A percentile compares a stretch with the other conserved stretches of the same genome.
Conservation (phyloP, 192 early-diverging fungal species). For the Diversispora epigaea region DNA sequence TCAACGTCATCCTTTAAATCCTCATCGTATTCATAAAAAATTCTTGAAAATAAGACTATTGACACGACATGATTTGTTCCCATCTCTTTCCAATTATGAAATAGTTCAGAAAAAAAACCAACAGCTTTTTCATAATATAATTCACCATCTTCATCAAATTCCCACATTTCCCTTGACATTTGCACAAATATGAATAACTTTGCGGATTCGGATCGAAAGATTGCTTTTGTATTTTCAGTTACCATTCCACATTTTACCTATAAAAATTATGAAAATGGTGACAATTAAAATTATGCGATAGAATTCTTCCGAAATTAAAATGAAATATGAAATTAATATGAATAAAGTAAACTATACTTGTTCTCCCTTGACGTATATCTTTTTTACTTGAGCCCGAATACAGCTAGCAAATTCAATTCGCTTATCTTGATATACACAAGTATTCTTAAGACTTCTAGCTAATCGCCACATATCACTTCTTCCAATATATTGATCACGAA, state of each 20-base stretch:
- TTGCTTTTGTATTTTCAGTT: conserved; percentile 72
- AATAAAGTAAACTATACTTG: conserved; percentile 39
- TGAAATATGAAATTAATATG: not conserved
- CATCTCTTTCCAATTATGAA: conserved; percentile 76
- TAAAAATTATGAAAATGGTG: too few relatives aligned
- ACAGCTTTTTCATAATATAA: conserved; percentile 92
- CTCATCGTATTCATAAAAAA: conserved; percentile 65
- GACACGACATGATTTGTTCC: conserved; percentile 94
- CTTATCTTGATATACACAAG: conserved; percentile 76
- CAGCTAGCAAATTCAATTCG: conserved; percentile 66
- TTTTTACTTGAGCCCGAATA: conserved; percentile 77
- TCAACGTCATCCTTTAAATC: conserved; percentile 47
- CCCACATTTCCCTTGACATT: conserved; percentile 97
- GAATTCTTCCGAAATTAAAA: not conserved
- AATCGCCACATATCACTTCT: conserved; percentile 94
- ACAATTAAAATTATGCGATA: not conserved
- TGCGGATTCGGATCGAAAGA: conserved; percentile 92
- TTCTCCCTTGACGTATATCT: conserved; percentile 68
- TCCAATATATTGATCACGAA: conserved; percentile 89
- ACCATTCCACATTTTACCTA: conserved; percentile 79
- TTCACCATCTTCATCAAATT: conserved; percentile 96
- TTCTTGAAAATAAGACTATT: conserved; percentile 89
- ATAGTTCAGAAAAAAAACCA: conserved; percentile 86
- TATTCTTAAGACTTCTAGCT: conserved; percentile 64
- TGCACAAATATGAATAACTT: conserved; percentile 95